phyloP scores from a whole-genome alignment of 495 filamentous ascomycete genomes.

The Penicillium egyptiacum region DNA sequence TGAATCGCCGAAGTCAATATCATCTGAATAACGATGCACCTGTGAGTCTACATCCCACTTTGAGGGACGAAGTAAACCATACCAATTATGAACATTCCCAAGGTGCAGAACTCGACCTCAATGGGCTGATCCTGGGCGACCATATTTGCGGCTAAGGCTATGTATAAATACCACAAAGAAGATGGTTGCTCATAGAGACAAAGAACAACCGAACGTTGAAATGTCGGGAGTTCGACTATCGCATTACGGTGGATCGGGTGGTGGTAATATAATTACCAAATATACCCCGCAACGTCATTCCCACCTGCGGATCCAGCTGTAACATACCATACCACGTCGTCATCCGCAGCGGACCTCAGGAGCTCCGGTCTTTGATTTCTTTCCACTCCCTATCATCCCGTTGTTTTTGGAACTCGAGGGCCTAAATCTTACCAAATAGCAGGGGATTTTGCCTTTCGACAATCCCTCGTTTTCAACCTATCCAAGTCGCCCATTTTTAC shows the following conservation, averaged over 20 bases:
- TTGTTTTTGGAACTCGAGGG: conserved; percentile 12
- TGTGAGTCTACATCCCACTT: conserved; percentile 23
- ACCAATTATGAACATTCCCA: conserved; percentile 98
- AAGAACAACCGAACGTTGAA: conserved; percentile 9
- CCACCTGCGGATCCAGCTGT: conserved; percentile 2
- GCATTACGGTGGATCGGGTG: conserved; percentile 7
- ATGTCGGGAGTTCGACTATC: background rate
- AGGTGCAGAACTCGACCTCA: conserved; percentile 73
- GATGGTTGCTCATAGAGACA: conserved; percentile 7
- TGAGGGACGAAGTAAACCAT: conserved; percentile 25
- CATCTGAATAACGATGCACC: conserved; percentile 57
- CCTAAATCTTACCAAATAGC: conserved; percentile 4
- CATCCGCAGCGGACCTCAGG: conserved; percentile 25
- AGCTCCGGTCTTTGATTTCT: conserved; percentile 15
- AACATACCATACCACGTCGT: conserved; percentile 20
- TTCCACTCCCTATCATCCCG: conserved; percentile 8
- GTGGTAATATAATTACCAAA: conserved; percentile 25
- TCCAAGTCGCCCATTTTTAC: conserved; percentile 4
- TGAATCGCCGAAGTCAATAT: conserved; percentile 70
- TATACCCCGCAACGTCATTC: conserved; percentile 19
- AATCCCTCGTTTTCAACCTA: background rate
- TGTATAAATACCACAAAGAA: conserved; percentile 1
- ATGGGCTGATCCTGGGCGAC: background rate
- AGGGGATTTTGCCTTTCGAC: background rate
- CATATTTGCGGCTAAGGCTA: conserved; percentile 20